Base-by-base conservation (phyloP, 176 grass and related monocot genomes). In the Triticum monococcum region DNA sequence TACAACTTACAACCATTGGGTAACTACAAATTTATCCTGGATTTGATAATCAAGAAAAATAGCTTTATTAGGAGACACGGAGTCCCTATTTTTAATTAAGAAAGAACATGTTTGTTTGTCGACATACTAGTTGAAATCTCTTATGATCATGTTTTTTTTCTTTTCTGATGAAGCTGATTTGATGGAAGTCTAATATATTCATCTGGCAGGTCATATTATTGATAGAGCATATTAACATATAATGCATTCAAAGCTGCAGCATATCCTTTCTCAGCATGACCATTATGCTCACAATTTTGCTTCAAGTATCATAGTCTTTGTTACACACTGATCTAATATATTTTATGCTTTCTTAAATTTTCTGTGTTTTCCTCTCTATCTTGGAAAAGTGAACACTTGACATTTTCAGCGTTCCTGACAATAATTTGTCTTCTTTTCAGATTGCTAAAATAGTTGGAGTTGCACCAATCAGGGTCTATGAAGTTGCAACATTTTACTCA, bases 401-500 rank as follows among this genome's bases (percentile, higher is more conserved):
- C 37, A 57, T 17, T 13, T 72, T 64, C 8, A 25, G 18, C 11
- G 60, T 31, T 87, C 10, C 7, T 75, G 8, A 87, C 13, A 31
- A 79, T 64, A 25, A 60, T 40, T 6, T 46, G 3, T 62, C 64
- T 91, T 32, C 72, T 45, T 79, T 92, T 83, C 88, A 98, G 97
- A 74, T 98, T 84, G 97, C 97, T 77, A 96, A 96, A 70, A 89
- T 96, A 5, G 85, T 98, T 20, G 91, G 80, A 92, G 94, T 98
- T 82, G 94, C 97, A 0, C 94, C 97, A 3, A 94, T 98, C 75
- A 95, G 94, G 79, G 97, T 98, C 32, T 96, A 98, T 85, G 97
- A 98, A 98, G 97, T 98, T 83, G 90, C 97, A 61, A 98, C 97
- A n/a, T 98, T 98, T 83, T 98, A 98, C 83, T 91, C 97, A 37